Evolutionary conservation across 2,329 filamentous ascomycete species (phyloP).

Genomic region (Aspergillus brunneoviolaceus): DNA sequence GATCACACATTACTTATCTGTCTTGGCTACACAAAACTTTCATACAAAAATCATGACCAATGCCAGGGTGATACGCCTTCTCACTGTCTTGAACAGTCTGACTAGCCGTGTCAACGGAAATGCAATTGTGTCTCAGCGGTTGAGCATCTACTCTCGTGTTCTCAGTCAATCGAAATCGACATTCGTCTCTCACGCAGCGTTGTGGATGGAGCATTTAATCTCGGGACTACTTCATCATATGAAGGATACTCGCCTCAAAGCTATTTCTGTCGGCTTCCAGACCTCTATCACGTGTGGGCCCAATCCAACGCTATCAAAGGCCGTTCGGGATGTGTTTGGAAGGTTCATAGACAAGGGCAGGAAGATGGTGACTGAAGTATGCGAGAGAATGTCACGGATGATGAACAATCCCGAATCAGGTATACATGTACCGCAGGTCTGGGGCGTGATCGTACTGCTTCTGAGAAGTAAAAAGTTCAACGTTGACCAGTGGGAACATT

Average conservation of each 20-base stretch:
- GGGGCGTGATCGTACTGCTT: constrained; percentile 79
- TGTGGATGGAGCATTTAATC: constrained; percentile 83
- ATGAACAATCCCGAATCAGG: constrained; percentile 59
- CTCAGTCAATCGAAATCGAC: constrained; percentile 67
- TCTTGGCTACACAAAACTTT: constrained; percentile 80
- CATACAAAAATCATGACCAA: constrained; percentile 69
- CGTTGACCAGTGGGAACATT: constrained; percentile 67
- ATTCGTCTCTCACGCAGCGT: constrained; percentile 67
- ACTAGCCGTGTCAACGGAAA: constrained; percentile 75
- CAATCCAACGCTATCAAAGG: constrained; percentile 66
- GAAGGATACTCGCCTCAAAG: constrained; percentile 72
- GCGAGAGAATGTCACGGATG: constrained; percentile 66
- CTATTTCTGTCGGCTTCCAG: constrained; percentile 71
- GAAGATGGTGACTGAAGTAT: constrained; percentile 69
- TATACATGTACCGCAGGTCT: constrained; percentile 76
- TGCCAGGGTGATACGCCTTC: constrained; percentile 67
- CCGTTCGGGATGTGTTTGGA: constrained; percentile 57
- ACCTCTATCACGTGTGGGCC: constrained; percentile 68
- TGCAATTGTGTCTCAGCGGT: constrained; percentile 72
- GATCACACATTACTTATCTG: constrained; percentile 74
- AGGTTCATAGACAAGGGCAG: constrained; percentile 52
- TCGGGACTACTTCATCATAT: constrained; percentile 76
- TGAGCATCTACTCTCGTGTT: constrained; percentile 76
- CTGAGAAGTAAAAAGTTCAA: constrained; percentile 62
- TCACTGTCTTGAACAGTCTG: constrained; percentile 69